A percentile compares a stretch with the other conserved stretches of the same genome.
phyloP scores from a whole-genome alignment of 805 yeast species.

The Wickerhamiella brachini region DNA sequence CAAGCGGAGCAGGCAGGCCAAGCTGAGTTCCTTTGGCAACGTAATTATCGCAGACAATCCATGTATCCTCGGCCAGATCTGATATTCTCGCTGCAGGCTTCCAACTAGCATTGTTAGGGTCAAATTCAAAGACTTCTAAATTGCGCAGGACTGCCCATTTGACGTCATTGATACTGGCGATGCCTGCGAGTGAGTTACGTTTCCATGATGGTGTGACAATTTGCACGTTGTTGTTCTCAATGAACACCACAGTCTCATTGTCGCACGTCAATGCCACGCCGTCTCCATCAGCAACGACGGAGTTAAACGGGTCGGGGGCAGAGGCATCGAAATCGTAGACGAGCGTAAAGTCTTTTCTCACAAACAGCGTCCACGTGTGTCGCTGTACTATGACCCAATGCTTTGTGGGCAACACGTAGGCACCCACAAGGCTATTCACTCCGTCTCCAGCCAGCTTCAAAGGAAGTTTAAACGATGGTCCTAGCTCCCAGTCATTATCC shows the following conservation, averaged over 20 bases:
- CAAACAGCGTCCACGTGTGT: slow-evolving; percentile 4
- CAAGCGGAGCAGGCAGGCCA: not conserved
- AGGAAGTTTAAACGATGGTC: not conserved
- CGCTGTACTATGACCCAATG: slow-evolving; percentile 7
- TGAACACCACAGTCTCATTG: slow-evolving; percentile 2
- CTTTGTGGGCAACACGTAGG: not conserved
- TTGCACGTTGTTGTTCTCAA: slow-evolving; percentile 8
- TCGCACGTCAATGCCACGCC: slow-evolving; percentile 3
- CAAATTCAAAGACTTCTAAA: not conserved
- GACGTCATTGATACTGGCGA: not conserved
- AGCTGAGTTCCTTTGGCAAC: not conserved
- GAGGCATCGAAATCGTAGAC: slow-evolving; percentile 1
- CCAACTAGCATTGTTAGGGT: slow-evolving; percentile 1
- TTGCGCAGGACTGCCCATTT: not conserved
- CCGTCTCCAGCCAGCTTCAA: not conserved
- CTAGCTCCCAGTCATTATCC: not conserved
- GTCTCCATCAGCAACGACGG: not conserved
- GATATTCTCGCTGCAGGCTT: not conserved
- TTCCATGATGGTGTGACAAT: slow-evolving; percentile 5
- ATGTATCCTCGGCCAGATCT: not conserved
- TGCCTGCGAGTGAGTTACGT: not conserved
- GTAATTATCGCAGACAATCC: not conserved
- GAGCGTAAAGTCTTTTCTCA: not conserved
- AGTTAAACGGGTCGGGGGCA: slow-evolving; percentile 1
- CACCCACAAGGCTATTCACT: not conserved